Percentiles rank a stretch among this genome's conserved stretches.
These are phyloP conservation scores for Aureobasidium musti DNA, from an alignment of 2,329 filamentous ascomycete species.

Conservation along the genomic window DNA sequence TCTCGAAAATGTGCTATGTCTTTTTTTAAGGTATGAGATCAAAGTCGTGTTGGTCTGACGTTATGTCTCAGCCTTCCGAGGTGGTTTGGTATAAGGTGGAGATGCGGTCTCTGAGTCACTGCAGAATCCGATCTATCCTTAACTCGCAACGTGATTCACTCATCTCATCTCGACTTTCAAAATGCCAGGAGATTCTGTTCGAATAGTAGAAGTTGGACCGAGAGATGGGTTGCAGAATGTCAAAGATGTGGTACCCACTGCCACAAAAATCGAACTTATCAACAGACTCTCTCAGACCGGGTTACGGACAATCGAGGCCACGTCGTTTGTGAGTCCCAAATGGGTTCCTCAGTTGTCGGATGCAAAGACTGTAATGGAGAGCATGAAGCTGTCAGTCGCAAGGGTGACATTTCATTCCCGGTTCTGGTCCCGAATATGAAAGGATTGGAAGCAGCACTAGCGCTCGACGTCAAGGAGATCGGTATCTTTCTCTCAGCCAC, in stretches of 20 bases:
- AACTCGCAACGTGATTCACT: neutral
- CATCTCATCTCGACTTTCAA: neutral
- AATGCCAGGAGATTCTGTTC: conserved; percentile 40
- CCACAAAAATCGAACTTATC: conserved; percentile 76
- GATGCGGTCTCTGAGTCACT: too few relatives aligned
- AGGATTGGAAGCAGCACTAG: conserved; percentile 70
- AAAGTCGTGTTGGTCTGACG: conserved; percentile 1
- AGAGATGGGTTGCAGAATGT: conserved; percentile 79
- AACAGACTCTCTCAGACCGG: conserved; percentile 68
- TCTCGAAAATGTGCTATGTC: neutral
- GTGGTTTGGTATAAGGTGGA: neutral
- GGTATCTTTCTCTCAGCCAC: conserved; percentile 82
- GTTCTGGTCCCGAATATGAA: conserved; percentile 78
- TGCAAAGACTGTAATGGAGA: conserved; percentile 29
- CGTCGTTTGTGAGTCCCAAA: conserved; percentile 80
- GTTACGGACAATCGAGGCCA: conserved; percentile 72
- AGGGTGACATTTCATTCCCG: conserved; percentile 67
- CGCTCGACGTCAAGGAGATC: conserved; percentile 56
- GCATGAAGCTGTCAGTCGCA: neutral
- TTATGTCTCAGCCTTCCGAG: neutral
- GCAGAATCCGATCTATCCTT: neutral
- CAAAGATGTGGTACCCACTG: conserved; percentile 67
- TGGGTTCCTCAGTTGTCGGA: conserved; percentile 75
- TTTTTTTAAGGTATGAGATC: neutral
- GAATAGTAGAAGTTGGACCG: conserved; percentile 79